Base-by-base conservation (phyloP, 805 yeast species). In the Starmerella potacharoeniae region DNA sequence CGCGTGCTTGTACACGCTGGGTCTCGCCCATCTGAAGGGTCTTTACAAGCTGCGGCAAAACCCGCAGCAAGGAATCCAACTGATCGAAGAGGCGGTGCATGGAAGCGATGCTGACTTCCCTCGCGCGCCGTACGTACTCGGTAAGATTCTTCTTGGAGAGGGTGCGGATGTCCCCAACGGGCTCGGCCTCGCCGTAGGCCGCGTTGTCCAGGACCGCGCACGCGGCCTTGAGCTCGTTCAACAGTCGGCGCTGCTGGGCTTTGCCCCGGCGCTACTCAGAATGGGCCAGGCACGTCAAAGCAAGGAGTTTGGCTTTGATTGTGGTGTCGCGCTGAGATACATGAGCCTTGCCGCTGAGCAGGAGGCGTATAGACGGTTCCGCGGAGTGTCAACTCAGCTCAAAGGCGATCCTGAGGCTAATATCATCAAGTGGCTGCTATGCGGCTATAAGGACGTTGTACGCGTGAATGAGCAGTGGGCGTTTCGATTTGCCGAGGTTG, bases 391-490 rank as follows among this genome's bases (percentile, higher is more conserved):
- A 14, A 54, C 62, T 5, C 51, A 54, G 14, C 57, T 64, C 8
- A 56, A 51, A 13, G 74, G 75, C 10, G 64, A 62, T n/a, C 66
- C 72, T 1, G 73, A 69, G 51, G 66, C 70, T 46, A 75, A 71
- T 58, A 58, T 73, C 14, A 66, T 71, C 42, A 71, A 71, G 49
- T 84, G 91, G 90, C 80, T 82, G 61, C 73, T 84, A 11, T 81
- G 88, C 0, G 95, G 95, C 2, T 80, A 80, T 2, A 73, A 74
- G 13, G 78, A 75, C 2, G 70, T 79, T 1, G 66, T 84, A 44
- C 69, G 70, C 44, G 75, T 77, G 7, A 81, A 81, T 66, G 83
- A 79, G 59, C 74, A 73, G 46, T 83, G 83, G 70, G 87, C 89
- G 0, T 82, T 78, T 59, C 66, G 77, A 16, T 84, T 87, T 82